Conservation (phyloP, 768 basidiomycete species). For the Lentinula boryana region DNA sequence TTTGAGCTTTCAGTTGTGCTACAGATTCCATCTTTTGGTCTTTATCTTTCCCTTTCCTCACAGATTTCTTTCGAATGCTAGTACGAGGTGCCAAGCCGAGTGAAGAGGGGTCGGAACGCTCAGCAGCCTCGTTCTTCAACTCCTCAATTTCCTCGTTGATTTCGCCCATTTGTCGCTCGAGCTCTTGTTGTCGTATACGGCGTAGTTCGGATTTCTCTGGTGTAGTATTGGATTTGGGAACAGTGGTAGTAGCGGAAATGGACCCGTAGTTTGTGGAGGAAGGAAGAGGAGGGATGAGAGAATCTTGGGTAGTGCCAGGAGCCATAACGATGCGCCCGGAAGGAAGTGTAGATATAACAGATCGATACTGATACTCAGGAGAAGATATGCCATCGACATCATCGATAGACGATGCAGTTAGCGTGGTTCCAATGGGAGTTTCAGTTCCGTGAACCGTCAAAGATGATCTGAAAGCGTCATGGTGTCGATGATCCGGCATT, state of each 20-base stretch:
- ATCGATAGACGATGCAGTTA: not conserved
- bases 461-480: not conserved
- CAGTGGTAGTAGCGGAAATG: not conserved
- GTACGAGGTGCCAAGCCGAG: too few relatives aligned
- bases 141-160: constrained; percentile 3
- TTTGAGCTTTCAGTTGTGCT: not conserved
- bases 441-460: not conserved
- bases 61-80: not conserved
- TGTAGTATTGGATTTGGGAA: not conserved
- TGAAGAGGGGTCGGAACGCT: not conserved
- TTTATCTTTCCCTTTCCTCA: not conserved
- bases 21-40: not conserved
- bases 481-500: not conserved
- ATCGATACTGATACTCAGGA: not conserved
- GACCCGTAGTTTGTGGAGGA: not conserved
- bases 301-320: not conserved
- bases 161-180: not conserved
- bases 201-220: constrained; percentile 1
- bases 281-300: not conserved
- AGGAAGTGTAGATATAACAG: not conserved
- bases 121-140: not conserved
- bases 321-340: not conserved
- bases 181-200: not conserved
- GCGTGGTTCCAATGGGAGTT: not conserved
- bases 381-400: not conserved